A percentile compares a stretch with the other conserved stretches of the same genome.
Evolutionary conservation across 768 basidiomycete species (phyloP).

Genomic region (Amanita inopinata): DNA sequence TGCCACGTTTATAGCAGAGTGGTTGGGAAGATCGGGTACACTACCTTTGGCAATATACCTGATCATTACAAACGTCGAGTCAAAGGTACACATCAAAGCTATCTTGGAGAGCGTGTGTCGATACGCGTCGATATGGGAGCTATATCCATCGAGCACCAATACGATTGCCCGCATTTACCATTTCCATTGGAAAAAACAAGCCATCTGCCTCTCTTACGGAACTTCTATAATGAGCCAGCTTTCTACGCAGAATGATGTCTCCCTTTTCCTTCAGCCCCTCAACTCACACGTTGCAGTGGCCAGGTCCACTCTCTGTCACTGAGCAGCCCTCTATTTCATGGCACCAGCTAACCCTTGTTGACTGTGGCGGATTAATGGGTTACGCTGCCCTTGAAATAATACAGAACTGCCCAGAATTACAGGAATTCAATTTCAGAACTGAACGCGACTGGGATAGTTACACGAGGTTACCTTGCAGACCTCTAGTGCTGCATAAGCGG

Average conservation of each 20-base stretch:
- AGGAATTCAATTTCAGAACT: not conserved
- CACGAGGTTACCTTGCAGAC: not conserved
- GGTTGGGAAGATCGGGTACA: not conserved
- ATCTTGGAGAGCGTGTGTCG: not conserved
- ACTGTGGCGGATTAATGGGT: not conserved
- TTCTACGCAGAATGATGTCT: not conserved
- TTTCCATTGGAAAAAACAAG: not conserved
- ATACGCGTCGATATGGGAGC: conserved; percentile 1
- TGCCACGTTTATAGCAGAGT: no score
- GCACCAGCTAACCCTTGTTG: not conserved
- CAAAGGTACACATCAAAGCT: not conserved
- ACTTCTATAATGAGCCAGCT: not conserved
- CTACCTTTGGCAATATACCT: not conserved
- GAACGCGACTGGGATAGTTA: no score
- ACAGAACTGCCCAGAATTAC: not conserved
- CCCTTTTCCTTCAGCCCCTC: not conserved
- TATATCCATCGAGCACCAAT: not conserved
- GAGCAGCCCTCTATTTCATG: not conserved
- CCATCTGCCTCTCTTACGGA: not conserved
- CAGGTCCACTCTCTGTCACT: not conserved
- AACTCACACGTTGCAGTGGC: not conserved
- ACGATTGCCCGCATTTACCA: no score
- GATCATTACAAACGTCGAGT: no score
- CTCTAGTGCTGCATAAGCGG: not conserved
- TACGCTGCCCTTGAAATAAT: not conserved